Evolutionary conservation across 306 rosid species (phyloP), one percentile per base, ranked within the genome.

Genomic region (Cucumis hystrix): DNA sequence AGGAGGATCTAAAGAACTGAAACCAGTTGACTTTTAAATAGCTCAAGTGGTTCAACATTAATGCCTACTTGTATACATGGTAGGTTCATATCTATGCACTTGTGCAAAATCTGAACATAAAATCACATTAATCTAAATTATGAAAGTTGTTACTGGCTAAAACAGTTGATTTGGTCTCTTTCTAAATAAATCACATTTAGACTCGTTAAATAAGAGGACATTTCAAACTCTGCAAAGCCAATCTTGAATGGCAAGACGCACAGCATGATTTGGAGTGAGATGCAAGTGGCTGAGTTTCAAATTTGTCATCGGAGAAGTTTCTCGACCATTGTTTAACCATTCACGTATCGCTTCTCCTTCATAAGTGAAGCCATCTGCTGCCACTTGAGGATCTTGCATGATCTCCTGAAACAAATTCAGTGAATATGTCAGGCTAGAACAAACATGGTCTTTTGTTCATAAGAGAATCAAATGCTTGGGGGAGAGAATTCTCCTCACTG

Each of bases 251-350:
- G 96, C 91, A 60, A 84, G 87, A 65, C 94, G 83, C 49, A 93
- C 76, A 10, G 90, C 86, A 28, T 91, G 96, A 83, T 93, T 89
- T 20, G 96, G 91, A 75, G 90, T 93, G 33, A 91, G 97, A 60
- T 79, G 87, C 71, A 84, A 75, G 83, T 91, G 91, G 79, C 52
- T 85, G 82, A 93, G 82, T 79, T 86, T 83, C 84, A 87, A 83
- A 77, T 93, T 93, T 76, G 96, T 91, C 97, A 93, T 90, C 1
- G 97, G 97, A 78, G 97, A 93, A 52, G 97, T 87, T 63, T 90
- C 89, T 13, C 87, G 89, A 33, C 93, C 93, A 75, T 85, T 88
- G 79, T 84, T 88, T 71, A 91, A 76, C 97, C 98, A 91, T 77
- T 87, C 90, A 7, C 85, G 85, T 61, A 91, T 83, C 33, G 98